Base-by-base conservation (phyloP, 495 filamentous ascomycete species). In the Aspergillus steynii region DNA sequence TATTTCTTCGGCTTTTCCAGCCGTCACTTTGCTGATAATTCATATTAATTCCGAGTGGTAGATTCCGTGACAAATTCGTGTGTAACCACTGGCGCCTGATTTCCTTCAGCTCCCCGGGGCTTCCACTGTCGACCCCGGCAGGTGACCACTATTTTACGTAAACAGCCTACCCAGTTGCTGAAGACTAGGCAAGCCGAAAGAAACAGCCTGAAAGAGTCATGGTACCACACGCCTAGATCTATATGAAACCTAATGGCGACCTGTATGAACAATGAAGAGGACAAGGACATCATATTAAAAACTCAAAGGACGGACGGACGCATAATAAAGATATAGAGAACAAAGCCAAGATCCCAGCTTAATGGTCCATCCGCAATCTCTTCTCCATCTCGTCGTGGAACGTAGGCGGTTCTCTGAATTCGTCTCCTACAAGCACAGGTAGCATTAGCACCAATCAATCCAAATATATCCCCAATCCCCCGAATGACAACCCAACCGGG, bases 331-430 rank as follows among this genome's bases (percentile, higher is more conserved):
- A 7, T 3, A 42, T 14, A 61, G 61, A 61, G 58, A 42, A 61
- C 47, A 59, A 60, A 60, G 65, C 47, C 34, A 48, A 66, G 66
- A 48, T 61, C 31, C 68, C 7, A 42, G 9, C 4, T 4, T 80
- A 87, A 79, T 81, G 88, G 59, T 85, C 84, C 87, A 92, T 90
- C 76, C 82, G 82, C 73, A 96, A 71, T 79, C 90, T 88, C 76
- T 85, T 82, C 88, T 98, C 94, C 88, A 97, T 93, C 85, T 98
- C 94, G 62, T 89, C 86, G 61, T 97, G 93, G 72, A 97, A 87
- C 55, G 86, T 76, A 32, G 89, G 85, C 15, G 83, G 73, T 60
- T 85, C 83, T 61, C 88, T 74, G 63, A 82, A 74, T 56, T 86
- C 78, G 73, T 84, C 77, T 84, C 90, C 80, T 91, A 77, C 59